Percentiles rank a stretch among this genome's conserved stretches.
phyloP scores from a whole-genome alignment of 2,329 filamentous ascomycete genomes.

The Aureobasidium sp. region DNA sequence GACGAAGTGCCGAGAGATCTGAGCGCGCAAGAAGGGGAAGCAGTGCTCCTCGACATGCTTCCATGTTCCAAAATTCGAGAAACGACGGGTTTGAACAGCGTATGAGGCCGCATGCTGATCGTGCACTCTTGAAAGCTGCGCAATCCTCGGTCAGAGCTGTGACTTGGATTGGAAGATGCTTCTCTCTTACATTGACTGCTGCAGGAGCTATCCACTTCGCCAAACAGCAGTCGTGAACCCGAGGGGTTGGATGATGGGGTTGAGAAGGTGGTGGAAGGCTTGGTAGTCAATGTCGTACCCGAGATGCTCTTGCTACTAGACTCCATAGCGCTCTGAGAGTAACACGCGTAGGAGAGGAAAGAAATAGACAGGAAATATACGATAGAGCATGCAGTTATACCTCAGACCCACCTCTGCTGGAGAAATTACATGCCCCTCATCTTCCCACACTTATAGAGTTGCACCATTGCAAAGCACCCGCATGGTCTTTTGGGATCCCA shows the following conservation, averaged over 20 bases:
- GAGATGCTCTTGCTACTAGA: not conserved
- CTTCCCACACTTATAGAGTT: not conserved
- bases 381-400: not conserved
- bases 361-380: not conserved
- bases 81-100: conserved; percentile 41
- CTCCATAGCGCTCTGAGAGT: not conserved
- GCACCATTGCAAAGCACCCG: not conserved
- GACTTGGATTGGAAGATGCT: not conserved
- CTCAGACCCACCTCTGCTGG: not conserved
- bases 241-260: conserved; percentile 24
- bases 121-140: conserved; percentile 36
- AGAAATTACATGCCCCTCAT: conserved; percentile 16
- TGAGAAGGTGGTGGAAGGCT: conserved; percentile 27
- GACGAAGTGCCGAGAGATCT: conserved; percentile 45
- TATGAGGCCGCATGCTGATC: conserved; percentile 41
- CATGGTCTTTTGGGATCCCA: not conserved
- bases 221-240: conserved; percentile 37
- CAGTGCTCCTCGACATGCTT: conserved; percentile 37
- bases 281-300: conserved; percentile 21
- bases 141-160: conserved; percentile 13
- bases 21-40: conserved; percentile 33
- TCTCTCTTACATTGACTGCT: conserved; percentile 26
- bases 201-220: conserved; percentile 40
- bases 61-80: conserved; percentile 41
- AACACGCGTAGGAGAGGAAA: too few relatives aligned